Evolutionary conservation across 108 stramenopile genomes (phyloP), one percentile per base, ranked within the genome.

Genomic region (Fistulifera solaris): DNA sequence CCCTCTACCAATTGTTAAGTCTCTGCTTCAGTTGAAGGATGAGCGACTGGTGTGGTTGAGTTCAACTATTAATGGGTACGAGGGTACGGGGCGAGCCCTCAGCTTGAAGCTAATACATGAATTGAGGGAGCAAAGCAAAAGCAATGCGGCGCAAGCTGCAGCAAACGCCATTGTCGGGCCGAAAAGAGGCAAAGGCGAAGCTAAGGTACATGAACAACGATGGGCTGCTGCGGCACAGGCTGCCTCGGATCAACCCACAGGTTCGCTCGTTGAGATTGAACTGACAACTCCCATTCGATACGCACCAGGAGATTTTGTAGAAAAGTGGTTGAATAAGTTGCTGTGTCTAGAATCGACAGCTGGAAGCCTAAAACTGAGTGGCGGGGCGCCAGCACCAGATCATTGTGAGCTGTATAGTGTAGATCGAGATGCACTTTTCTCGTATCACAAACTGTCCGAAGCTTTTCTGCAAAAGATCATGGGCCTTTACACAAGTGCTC

Each of bases 31-130:
- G 1, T 72, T 69, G 38, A 73, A 75, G 10, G 70, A 82, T 55
- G 31, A 35, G 31, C 78, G 86, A 25, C 71, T 96, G 27, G 90
- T 91, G 13, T 98, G 98, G 59, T 47, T 99, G 58, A 87, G 92
- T 59, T 97, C 96, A 19, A 99, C 99, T 8, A 78, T 98, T 43
- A 97, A 96, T 70, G 99, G 99, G 25, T 99, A 99, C 72, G 99
- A 99, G 70, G 99, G 99, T 10, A 99, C 99, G 0, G 99, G 99
- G 16, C 54, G 99, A 26, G 87, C 96, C 1, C 70, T 99, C 27
- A 94, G 94, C 58, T 73, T 99, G 23, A 99, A 99, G 65, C 79
- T 99, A 16, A 81, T 99, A 66, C 86, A 95, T 56, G 95, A 97
- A 61, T 72, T 99, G 45, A 73, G 97, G 13, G 83, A 93, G 48